Conservation (phyloP, 768 basidiomycete species). For the Calocybe indica region DNA sequence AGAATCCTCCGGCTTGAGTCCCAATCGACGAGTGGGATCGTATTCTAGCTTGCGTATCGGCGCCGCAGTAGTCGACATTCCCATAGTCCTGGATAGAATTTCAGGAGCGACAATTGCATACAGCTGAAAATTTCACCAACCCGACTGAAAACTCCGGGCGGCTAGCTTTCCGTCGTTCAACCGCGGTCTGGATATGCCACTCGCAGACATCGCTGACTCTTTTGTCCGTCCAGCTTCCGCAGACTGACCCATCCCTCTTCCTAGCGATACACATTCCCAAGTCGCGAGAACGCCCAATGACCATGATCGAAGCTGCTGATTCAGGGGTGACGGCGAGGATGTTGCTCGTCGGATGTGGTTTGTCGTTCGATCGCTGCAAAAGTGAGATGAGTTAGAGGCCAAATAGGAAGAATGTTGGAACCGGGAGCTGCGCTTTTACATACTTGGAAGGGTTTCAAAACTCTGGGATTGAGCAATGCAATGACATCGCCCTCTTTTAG, state of each 20-base stretch:
- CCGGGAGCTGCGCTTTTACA: constrained; percentile 7
- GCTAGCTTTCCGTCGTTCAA: constrained; percentile 65
- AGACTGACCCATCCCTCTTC: constrained; percentile 75
- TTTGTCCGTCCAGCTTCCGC: constrained; percentile 89
- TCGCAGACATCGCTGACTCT: constrained; percentile 86
- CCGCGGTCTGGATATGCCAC: constrained; percentile 81
- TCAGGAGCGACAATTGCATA: background rate
- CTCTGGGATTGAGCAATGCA: constrained; percentile 80
- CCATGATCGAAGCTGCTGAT: constrained; percentile 70
- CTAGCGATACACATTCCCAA: constrained; percentile 78
- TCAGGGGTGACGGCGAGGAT: constrained; percentile 86
- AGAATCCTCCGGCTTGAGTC: constrained; percentile 52
- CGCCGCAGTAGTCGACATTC: constrained; percentile 49
- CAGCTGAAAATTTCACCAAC: constrained; percentile 36
- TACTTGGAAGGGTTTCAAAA: constrained; percentile 85
- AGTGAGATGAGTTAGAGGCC: background rate
- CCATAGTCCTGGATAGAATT: constrained; percentile 53
- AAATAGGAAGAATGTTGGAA: background rate
- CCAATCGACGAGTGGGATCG: constrained; percentile 73
- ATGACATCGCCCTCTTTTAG: constrained; percentile 87
- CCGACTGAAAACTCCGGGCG: constrained; percentile 84
- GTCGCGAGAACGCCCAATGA: constrained; percentile 83
- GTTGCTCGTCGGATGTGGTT: constrained; percentile 74
- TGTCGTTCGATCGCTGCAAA: constrained; percentile 39
- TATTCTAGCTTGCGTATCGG: constrained; percentile 51